Conservation (phyloP, 225 moss, liverwort and hornwort genomes). For the Thuidium tamariscinum region DNA sequence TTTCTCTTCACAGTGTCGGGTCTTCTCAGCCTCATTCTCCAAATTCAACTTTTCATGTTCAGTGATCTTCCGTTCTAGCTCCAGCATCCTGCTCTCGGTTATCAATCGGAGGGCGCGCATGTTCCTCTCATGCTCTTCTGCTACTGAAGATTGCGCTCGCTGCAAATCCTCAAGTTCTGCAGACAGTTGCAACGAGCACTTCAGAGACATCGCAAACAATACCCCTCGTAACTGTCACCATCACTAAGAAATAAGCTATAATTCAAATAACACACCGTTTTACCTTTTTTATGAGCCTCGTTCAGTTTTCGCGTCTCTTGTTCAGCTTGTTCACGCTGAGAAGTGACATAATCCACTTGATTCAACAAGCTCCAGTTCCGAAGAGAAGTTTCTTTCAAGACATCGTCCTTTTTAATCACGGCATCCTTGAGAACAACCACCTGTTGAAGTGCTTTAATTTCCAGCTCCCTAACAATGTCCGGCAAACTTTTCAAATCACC, state of each 20-base stretch:
- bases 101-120: slow-evolving; percentile 15
- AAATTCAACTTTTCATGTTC: slow-evolving; percentile 34
- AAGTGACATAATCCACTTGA: slow-evolving; percentile 13
- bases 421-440: slow-evolving; percentile 8
- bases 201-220: not conserved
- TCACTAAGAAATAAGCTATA: not conserved
- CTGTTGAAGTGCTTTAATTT: slow-evolving; percentile 19
- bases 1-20: slow-evolving; percentile 1
- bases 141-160: not conserved
- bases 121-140: slow-evolving; percentile 19
- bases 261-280: not conserved
- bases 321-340: slow-evolving; percentile 11
- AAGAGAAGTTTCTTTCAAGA: slow-evolving; percentile 7
- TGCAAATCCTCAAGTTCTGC: slow-evolving; percentile 17
- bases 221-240: not conserved
- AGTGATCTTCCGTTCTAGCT: slow-evolving; percentile 11
- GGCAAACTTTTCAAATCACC: slow-evolving; percentile 36
- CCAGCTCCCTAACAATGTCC: slow-evolving; percentile 26
- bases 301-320: slow-evolving; percentile 4
- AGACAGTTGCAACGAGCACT: not conserved
- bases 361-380: slow-evolving; percentile 20
- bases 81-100: slow-evolving; percentile 31
- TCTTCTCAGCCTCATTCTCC: slow-evolving; percentile 35
- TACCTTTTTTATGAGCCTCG: slow-evolving; percentile 14
- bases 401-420: slow-evolving; percentile 14